phyloP scores from a whole-genome alignment of 2,329 filamentous ascomycete genomes.

The Sporothrix sp. region DNA sequence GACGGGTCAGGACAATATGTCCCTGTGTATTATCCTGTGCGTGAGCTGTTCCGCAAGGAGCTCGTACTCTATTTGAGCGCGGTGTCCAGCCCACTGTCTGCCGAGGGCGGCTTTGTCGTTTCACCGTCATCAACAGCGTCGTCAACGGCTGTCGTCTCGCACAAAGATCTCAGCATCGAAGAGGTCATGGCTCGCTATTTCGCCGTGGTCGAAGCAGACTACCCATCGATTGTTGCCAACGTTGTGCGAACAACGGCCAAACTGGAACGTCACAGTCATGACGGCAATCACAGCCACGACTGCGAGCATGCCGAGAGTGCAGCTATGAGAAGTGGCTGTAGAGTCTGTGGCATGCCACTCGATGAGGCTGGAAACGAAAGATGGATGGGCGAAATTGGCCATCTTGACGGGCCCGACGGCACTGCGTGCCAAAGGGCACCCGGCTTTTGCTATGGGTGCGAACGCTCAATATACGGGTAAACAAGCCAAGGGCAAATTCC shows the following conservation, averaged over 20 bases:
- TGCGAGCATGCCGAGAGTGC: constrained; percentile 21
- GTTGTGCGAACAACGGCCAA: constrained; percentile 89
- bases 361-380: constrained; percentile 53
- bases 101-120: constrained; percentile 27
- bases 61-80: constrained; percentile 55
- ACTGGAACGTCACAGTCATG: constrained; percentile 39
- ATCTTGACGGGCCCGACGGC: constrained; percentile 22
- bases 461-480: constrained; percentile 50
- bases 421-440: constrained; percentile 21
- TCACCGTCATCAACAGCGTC: constrained; percentile 23
- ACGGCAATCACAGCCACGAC: background rate
- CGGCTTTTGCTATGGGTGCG: constrained; percentile 64
- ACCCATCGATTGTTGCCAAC: constrained; percentile 87
- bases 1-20: constrained; percentile 15
- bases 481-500: too few species aligned
- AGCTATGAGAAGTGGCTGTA: constrained; percentile 37
- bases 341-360: constrained; percentile 60
- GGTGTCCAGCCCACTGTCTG: constrained; percentile 34
- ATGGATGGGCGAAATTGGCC: constrained; percentile 52
- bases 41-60: constrained; percentile 79
- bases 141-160: constrained; percentile 41
- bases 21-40: constrained; percentile 64
- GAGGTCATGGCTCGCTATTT: constrained; percentile 87
- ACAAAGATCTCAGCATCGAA: constrained; percentile 78
- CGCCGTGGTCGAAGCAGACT: constrained; percentile 70